Base-by-base conservation (phyloP, 106 monocot species). In the Apostasia shenzhenica region DNA sequence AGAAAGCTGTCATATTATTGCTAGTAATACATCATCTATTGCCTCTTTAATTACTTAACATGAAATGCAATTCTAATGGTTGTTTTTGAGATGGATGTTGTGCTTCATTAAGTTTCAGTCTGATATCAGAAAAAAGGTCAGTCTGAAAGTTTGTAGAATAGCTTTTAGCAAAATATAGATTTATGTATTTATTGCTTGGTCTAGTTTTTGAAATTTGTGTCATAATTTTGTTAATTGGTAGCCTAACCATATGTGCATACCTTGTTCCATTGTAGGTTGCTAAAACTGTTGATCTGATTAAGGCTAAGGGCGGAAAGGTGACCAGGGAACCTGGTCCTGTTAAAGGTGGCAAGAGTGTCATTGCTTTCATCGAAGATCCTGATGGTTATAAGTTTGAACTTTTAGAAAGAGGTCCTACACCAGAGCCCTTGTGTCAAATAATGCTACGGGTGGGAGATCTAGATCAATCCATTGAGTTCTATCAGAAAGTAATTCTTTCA, bases 331-430 rank as follows among this genome's bases (percentile, higher is more conserved):
- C 93, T 54, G 89, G 82, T 38, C 86, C 93, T 69, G 89, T 89
- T 43, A 93, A 89, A 69, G 86, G 89, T 38, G 88, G 86, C 43
- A 89, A 75, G 12, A 80, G 78, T 65, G 84, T 93, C 6, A 89
- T 93, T 82, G 93, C 93, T 55, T 93, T 89, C 59, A 67, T 93
- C 61, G 84, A 93, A 76, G 93, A 93, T 76, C 93, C 89, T 54
- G 93, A 93, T 86, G 89, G 89, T 59, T 93, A 93, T 73, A 93
- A 86, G 63, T 93, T 93, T 79, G 86, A 93, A 76, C 86, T 93
- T 73, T 38, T 93, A 61, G 84, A 93, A 76, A 86, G 89, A 56
- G 82, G 77, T 10, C 84, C 83, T 5, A 86, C 93, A 66, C 89
- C 83, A 8, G 93, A 93, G 59, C 93, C 93, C 40, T 78, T 93